Percentiles rank a stretch among this genome's conserved stretches.
Conservation (phyloP, 2,329 filamentous ascomycete genomes). For the Tolypocladium tropicale region DNA sequence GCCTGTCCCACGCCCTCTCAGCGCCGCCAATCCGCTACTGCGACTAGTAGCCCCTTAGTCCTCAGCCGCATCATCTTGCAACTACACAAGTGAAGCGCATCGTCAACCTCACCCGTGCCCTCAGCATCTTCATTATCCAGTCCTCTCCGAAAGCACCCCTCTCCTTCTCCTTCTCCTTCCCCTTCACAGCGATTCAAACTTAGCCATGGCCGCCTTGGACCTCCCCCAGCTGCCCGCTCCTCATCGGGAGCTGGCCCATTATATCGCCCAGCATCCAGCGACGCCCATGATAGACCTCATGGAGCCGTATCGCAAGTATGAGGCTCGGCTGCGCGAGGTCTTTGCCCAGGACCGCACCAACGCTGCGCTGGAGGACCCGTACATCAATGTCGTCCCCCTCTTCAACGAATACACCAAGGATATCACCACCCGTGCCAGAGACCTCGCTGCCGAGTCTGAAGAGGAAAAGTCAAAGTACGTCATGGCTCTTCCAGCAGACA, state of each 20-base stretch:
- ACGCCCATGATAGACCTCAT: constrained; percentile 48
- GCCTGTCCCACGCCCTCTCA: background rate
- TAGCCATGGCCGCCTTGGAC: constrained; percentile 23
- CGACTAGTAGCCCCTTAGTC: background rate
- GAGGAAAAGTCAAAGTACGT: constrained; percentile 56
- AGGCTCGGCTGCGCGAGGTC: constrained; percentile 53
- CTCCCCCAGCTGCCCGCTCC: constrained; percentile 37
- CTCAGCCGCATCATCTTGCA: background rate
- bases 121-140: background rate
- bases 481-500: constrained; percentile 52
- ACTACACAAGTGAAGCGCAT: background rate
- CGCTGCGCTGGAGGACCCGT: constrained; percentile 41
- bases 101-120: background rate
- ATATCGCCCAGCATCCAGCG: constrained; percentile 45
- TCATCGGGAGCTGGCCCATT: constrained; percentile 33
- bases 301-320: constrained; percentile 57
- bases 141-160: too few species aligned
- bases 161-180: background rate
- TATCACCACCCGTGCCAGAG: constrained; percentile 52
- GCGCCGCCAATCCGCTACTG: background rate
- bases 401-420: constrained; percentile 46
- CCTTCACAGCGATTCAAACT: constrained; percentile 2
- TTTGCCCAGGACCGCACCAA: constrained; percentile 60
- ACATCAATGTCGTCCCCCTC: constrained; percentile 56
- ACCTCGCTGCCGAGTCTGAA: constrained; percentile 45